Base-by-base conservation (phyloP, 2,329 filamentous ascomycete species). In the Clonostachys solani region DNA sequence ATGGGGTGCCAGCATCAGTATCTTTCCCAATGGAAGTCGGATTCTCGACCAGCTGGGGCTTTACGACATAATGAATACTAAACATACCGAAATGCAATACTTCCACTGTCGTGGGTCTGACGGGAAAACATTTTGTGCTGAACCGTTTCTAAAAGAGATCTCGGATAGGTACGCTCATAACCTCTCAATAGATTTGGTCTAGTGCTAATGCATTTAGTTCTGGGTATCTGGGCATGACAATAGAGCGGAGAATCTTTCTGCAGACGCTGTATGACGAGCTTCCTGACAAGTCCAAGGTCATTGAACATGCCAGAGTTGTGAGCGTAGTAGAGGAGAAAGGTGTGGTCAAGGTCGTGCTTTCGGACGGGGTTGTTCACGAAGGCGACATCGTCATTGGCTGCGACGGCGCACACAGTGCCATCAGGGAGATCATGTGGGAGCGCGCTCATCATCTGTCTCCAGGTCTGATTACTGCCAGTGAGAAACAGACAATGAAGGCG, bases 31-130 rank as follows among this genome's bases (percentile, higher is more conserved):
- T 40, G 72, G 72, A 1, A 46, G 59, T 6, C 63, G 68, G 1
- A 71, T 80, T 12, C 54, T 79, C 4, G 74, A 78, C 44, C 77
- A 81, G 54, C 53, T 80, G 1, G 56, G 48, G 3, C 54, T n/a
- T 15, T 42, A 16, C 13, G 40, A 42, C 7, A 19, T 29, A 29
- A 29, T 29, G 23, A 29, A 29, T 10, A 29, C 23, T 29, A 29
- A 29, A 29, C 23, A 29, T 29, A 29, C 23, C 8, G 23, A 29
- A 29, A 29, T 29, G 23, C 23, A 29, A 29, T 29, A 29, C 10
- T 29, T 29, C 23, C 23, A 29, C 23, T 29, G 23, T 10, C 23
- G 23, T 29, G 23, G 23, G 3, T 29, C 23, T 29, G 23, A 29
- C 23, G 23, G 23, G 23, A 29, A 29, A 29, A 29, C 23, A 3